A percentile compares a stretch with the other conserved stretches of the same genome.
These are phyloP conservation scores for Dillenia suffruticosa DNA, from an alignment of 164 flowering plant genomes.

Conservation along the genomic window DNA sequence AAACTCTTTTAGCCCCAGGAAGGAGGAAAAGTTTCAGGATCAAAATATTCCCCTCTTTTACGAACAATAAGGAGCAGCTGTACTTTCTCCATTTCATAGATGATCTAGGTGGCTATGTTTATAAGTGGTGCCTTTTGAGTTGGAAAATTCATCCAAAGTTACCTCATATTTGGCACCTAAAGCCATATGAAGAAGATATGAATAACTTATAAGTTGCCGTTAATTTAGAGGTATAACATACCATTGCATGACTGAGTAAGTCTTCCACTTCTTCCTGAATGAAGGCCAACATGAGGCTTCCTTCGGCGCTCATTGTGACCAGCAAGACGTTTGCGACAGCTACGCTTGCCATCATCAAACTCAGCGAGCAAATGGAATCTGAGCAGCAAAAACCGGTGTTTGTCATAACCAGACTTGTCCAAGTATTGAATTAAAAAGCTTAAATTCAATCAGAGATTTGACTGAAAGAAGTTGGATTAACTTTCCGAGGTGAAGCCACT, in stretches of 20 bases:
- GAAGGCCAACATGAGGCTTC: conserved; percentile 47
- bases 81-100: not conserved
- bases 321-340: conserved; percentile 74
- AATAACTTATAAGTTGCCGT: not conserved
- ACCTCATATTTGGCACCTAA: too few relatives aligned
- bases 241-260: conserved; percentile 37
- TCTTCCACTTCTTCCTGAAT: conserved; percentile 33
- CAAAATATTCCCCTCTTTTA: not conserved
- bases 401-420: not conserved
- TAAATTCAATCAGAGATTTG: too few relatives aligned
- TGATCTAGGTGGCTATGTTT: not conserved
- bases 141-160: too few relatives aligned
- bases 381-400: conserved; percentile 2
- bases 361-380: conserved; percentile 68
- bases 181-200: not conserved
- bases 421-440: too few relatives aligned
- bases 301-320: conserved; percentile 72
- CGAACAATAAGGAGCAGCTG: not conserved
- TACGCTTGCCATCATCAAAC: conserved; percentile 75
- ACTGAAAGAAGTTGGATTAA: too few relatives aligned
- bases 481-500: too few relatives aligned
- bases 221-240: conserved; percentile 10
- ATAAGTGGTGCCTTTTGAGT: too few relatives aligned
- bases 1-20: not conserved
- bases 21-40: not conserved